A percentile compares a stretch with the other conserved stretches of the same genome.
phyloP scores from a whole-genome alignment of 2,329 filamentous ascomycete species.

The Ophiosphaerella herpotricha region DNA sequence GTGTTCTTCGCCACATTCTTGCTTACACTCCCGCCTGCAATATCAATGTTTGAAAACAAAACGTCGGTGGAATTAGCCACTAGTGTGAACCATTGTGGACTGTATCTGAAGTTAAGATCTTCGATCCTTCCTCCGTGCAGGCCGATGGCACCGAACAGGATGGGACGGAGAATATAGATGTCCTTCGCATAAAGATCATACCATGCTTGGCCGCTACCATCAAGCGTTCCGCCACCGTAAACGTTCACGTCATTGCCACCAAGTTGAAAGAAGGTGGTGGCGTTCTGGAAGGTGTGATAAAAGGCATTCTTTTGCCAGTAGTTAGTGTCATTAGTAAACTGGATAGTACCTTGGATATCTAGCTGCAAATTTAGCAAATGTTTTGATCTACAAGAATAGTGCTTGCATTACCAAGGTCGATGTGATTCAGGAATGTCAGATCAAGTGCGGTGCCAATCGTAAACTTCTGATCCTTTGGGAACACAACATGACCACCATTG shows the following conservation, averaged over 20 bases:
- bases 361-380: conserved; percentile 4
- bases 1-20: conserved; percentile 66
- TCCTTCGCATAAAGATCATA: conserved; percentile 66
- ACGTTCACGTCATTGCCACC: conserved; percentile 70
- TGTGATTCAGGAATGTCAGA: conserved; percentile 65
- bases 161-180: conserved; percentile 62
- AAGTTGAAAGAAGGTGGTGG: conserved; percentile 69
- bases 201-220: conserved; percentile 69
- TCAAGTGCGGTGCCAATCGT: conserved; percentile 68
- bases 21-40: conserved; percentile 60
- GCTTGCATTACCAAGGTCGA: conserved; percentile 61
- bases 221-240: conserved; percentile 66
- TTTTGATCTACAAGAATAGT: not conserved
- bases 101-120: conserved; percentile 65
- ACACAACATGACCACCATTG: conserved; percentile 65
- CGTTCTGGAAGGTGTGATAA: conserved; percentile 68
- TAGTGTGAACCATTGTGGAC: conserved; percentile 66
- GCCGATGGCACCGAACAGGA: conserved; percentile 62
- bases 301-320: conserved; percentile 72
- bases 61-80: conserved; percentile 69
- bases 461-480: conserved; percentile 61
- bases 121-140: conserved; percentile 63
- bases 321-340: conserved; percentile 68
- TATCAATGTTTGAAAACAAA: conserved; percentile 65
- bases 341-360: conserved; percentile 64